Conservation (phyloP, 1,284 basidiomycete species). For the Fomitopsis palustris region DNA sequence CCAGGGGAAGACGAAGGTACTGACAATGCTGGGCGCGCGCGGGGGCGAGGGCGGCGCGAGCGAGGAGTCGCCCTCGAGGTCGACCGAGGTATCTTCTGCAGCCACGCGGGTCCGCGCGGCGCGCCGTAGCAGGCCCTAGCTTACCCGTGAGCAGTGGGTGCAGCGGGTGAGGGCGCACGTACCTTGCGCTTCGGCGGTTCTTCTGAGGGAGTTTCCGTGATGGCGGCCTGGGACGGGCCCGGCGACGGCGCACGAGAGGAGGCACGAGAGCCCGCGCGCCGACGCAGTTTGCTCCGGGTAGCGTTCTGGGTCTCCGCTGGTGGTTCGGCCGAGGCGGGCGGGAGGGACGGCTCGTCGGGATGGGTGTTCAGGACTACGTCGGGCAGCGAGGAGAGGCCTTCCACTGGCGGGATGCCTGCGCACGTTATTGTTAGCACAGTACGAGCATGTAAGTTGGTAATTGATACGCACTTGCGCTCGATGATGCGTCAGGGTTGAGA, state of each 20-base stretch:
- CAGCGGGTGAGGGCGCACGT: no score
- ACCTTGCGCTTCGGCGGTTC: conserved; percentile 14
- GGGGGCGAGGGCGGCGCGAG: not conserved
- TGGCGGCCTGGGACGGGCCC: not conserved
- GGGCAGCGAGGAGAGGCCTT: conserved; percentile 16
- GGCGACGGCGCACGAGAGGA: conserved; percentile 20
- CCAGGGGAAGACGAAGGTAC: not conserved
- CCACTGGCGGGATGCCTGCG: not conserved
- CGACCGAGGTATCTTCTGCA: conserved; percentile 21
- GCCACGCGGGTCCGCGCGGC: conserved; percentile 15
- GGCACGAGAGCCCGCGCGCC: conserved; percentile 14
- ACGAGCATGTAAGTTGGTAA: not conserved
- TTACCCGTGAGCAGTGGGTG: not conserved
- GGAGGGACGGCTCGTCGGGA: conserved; percentile 27
- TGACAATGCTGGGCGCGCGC: conserved; percentile 5
- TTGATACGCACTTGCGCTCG: not conserved
- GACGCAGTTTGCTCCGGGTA: conserved; percentile 8
- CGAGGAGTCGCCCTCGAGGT: conserved; percentile 6
- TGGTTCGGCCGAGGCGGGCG: conserved; percentile 9
- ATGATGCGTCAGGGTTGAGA: conserved; percentile 20
- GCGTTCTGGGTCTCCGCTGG: not conserved
- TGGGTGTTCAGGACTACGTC: conserved; percentile 31
- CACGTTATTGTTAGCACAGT: not conserved
- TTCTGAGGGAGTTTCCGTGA: not conserved
- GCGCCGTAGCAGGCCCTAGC: conserved; percentile 22